Percentiles rank a stretch among this genome's conserved stretches.
Conservation (phyloP, 1,139 yeast genomes). For the Suzukiozyma palmioleophila region DNA sequence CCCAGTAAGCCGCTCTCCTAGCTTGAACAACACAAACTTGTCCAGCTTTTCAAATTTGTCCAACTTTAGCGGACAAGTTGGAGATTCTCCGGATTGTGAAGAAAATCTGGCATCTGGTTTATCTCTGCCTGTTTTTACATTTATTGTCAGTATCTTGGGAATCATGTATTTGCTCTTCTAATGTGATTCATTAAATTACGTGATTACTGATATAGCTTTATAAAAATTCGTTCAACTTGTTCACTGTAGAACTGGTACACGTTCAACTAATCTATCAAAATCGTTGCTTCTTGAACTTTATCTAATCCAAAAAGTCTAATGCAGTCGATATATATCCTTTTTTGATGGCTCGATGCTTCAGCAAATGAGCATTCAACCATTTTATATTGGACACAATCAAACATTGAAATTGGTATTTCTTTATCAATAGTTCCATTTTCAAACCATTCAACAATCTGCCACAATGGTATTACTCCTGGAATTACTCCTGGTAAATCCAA, state of each 20-base stretch:
- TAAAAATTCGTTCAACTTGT: no score
- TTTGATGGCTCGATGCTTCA: slow-evolving; percentile 4
- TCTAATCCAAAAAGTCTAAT: slow-evolving; percentile 35
- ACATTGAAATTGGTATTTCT: slow-evolving; percentile 15
- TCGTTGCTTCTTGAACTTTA: slow-evolving; percentile 18
- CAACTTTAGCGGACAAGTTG: slow-evolving; percentile 4
- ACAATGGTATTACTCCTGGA: slow-evolving; percentile 50
- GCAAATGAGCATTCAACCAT: slow-evolving; percentile 16
- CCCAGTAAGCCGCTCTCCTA: slow-evolving; percentile 1
- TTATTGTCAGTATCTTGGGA: slow-evolving; percentile 1
- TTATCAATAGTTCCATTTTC: slow-evolving; percentile 16
- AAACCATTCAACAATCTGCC: slow-evolving; percentile 34
- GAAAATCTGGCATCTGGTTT: slow-evolving; percentile 12
- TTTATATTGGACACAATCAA: slow-evolving; percentile 9
- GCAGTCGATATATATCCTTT: not conserved
- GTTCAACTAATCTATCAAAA: slow-evolving; percentile 5
- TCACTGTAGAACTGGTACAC: no score
- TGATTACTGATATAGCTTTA: no score
- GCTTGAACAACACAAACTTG: slow-evolving; percentile 5
- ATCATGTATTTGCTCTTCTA: not conserved
- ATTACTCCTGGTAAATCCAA: slow-evolving; percentile 38
- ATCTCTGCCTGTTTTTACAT: not conserved
- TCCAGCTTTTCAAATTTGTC: slow-evolving; percentile 6
- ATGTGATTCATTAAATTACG: no score
- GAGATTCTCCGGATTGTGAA: slow-evolving; percentile 13